Evolutionary conservation across 176 grass and related monocot genomes (phyloP), one percentile per base, ranked within the genome.

Genomic region (Triticum dicoccoides): DNA sequence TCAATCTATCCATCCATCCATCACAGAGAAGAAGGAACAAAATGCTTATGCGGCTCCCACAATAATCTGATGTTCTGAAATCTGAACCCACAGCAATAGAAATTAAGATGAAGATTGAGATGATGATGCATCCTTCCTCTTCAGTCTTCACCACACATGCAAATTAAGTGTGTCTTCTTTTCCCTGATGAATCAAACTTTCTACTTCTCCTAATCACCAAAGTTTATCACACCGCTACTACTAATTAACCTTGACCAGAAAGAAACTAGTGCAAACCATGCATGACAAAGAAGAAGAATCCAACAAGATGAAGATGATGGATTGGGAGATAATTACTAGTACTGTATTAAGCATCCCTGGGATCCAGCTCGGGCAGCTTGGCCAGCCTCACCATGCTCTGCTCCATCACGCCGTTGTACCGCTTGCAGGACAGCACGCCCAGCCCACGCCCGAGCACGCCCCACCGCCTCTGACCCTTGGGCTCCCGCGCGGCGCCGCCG

Each of bases 341-440:
- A 69, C 79, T 24, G 3, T 41, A 69, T 83, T 24, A 91, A 7
- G 74, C 83, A 4, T 77, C 69, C 14, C 29, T 76, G 5, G 81
- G 89, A 72, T 93, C 21, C 25, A 72, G 5, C 82, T 76, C 87
- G 0, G 89, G 91, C 41, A 73, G 82, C 34, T 82, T 86, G 2
- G 84, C 66, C 61, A 90, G 1, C 85, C 87, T 89, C 15, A 91
- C 74, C 89, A 94, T 86, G 85, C 77, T 88, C 44, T 85, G 81
- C 84, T 92, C 91, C 64, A 86, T 87, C 0, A 69, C 89, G 3
- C 59, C 84, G 23, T 24, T 37, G 1, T 37, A 73, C 61, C 89
- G 78, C 84, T 90, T 91, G 79, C 93, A 98, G 11, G 93, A 92
- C 20, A 93, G 65, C 7, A 41, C 82, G 14, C 79, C 71, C 8